These are phyloP conservation scores for Apiotrichum brassicae DNA, from an alignment of 1,284 basidiomycete genomes.

Conservation along the genomic window DNA sequence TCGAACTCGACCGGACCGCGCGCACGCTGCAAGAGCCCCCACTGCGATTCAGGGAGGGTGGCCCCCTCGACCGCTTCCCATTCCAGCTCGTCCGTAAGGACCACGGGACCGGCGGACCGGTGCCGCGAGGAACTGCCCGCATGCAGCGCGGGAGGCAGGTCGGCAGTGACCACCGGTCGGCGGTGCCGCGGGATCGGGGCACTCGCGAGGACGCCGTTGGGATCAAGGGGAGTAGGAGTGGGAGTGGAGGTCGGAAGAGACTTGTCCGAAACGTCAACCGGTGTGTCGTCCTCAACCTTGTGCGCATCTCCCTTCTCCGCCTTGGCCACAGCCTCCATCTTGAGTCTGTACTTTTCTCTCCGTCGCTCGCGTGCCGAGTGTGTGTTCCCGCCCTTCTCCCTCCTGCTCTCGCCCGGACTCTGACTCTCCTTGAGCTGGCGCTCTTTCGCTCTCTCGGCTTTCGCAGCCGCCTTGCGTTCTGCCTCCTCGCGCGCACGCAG, in stretches of 20 bases:
- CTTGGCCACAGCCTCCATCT: constrained; percentile 4
- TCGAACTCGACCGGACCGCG: constrained; percentile 35
- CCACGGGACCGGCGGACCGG: constrained; percentile 14
- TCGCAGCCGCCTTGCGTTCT: not conserved
- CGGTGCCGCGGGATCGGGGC: not conserved
- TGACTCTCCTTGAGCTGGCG: too few relatives aligned
- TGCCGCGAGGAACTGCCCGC: constrained; percentile 15
- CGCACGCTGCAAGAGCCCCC: constrained; percentile 24
- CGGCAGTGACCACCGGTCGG: constrained; percentile 4
- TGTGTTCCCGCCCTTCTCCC: constrained; percentile 9
- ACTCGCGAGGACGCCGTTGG: not conserved
- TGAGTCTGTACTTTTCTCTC: constrained; percentile 10
- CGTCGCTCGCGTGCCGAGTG: constrained; percentile 10
- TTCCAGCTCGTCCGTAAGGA: constrained; percentile 25
- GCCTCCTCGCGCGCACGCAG: too few relatives aligned
- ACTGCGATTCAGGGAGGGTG: constrained; percentile 14
- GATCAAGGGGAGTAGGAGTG: too few relatives aligned
- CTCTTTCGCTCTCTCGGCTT: too few relatives aligned
- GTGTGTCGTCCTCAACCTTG: too few relatives aligned
- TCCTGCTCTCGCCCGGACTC: not conserved
- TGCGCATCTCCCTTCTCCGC: too few relatives aligned
- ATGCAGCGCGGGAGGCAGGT: constrained; percentile 30
- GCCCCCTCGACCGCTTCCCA: constrained; percentile 16
- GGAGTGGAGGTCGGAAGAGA: too few relatives aligned
- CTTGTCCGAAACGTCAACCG: too few relatives aligned